Evolutionary conservation across 2,329 filamentous ascomycete genomes (phyloP).

Genomic region (Plenodomus lindquistii): DNA sequence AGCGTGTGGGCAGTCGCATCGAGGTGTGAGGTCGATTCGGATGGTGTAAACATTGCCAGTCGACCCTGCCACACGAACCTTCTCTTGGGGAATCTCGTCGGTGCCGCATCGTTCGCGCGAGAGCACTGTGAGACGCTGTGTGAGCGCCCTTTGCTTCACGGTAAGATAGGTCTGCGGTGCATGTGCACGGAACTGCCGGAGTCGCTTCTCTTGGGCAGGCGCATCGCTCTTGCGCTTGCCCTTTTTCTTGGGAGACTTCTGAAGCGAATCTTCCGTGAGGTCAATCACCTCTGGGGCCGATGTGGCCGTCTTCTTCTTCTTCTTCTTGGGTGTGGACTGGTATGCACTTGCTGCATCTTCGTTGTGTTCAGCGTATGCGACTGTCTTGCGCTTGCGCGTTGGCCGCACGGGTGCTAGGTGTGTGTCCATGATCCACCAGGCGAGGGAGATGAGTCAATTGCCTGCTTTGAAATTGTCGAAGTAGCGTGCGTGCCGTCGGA

Average conservation of each 20-base stretch:
- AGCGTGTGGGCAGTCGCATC: conserved; percentile 60
- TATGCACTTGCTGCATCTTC: conserved; percentile 1
- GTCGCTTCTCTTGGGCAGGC: conserved; percentile 36
- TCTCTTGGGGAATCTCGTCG: conserved; percentile 55
- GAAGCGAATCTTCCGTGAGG: conserved; percentile 11
- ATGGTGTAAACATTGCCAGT: conserved; percentile 67
- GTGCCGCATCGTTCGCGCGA: conserved; percentile 52
- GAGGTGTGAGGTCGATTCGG: conserved; percentile 55
- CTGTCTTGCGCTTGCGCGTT: conserved; percentile 29
- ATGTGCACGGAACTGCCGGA: conserved; percentile 36
- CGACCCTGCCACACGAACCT: conserved; percentile 61
- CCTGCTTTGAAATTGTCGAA: neutral
- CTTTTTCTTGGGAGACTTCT: conserved; percentile 22
- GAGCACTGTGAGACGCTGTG: conserved; percentile 62
- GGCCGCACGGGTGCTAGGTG: neutral
- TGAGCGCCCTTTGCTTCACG: conserved; percentile 54
- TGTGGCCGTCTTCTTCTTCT: conserved; percentile 4
- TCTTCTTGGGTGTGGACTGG: conserved; percentile 9
- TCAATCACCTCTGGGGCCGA: conserved; percentile 8
- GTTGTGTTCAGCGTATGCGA: conserved; percentile 12
- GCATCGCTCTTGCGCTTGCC: conserved; percentile 17
- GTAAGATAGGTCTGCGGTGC: conserved; percentile 53
- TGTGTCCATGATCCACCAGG: neutral
- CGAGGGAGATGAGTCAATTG: neutral
- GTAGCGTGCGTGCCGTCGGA: neutral